Percentiles rank a stretch among this genome's conserved stretches.
These are phyloP conservation scores for Colletotrichum echinochloae DNA, from an alignment of 2,329 filamentous ascomycete species.

Conservation along the genomic window DNA sequence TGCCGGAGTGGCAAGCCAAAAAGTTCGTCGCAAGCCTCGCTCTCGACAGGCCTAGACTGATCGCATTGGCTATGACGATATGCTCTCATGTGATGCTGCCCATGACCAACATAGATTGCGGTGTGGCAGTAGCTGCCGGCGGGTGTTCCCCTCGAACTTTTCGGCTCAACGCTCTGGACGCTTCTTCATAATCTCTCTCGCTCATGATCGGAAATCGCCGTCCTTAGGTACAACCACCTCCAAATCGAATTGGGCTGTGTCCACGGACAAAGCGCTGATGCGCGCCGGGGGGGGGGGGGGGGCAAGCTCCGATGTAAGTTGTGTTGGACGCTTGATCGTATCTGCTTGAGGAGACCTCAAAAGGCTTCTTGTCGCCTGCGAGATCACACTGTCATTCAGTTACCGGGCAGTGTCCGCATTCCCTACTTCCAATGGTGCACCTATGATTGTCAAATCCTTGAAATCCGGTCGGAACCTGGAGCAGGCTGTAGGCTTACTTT, in stretches of 20 bases:
- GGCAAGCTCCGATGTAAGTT: neutral
- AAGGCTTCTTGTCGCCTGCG: neutral
- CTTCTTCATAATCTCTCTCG: neutral
- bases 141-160: neutral
- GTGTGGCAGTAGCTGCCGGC: neutral
- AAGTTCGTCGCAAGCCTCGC: slow-evolving; percentile 25
- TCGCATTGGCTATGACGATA: slow-evolving; percentile 20
- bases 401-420: slow-evolving; percentile 31
- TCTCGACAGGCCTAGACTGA: neutral
- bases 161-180: neutral
- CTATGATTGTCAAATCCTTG: slow-evolving; percentile 18
- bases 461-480: neutral
- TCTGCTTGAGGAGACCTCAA: neutral
- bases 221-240: neutral
- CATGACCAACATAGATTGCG: slow-evolving; percentile 9
- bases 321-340: too few species aligned
- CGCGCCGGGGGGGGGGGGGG: too few species aligned
- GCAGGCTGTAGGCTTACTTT: slow-evolving; percentile 3
- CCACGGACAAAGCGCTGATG: neutral
- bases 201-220: neutral
- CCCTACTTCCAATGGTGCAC: slow-evolving; percentile 31
- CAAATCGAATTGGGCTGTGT: neutral
- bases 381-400: slow-evolving; percentile 23
- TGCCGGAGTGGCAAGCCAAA: neutral
- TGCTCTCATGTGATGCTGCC: slow-evolving; percentile 16